Evolutionary conservation across 768 basidiomycete genomes (phyloP), one percentile per base, ranked within the genome.

Genomic region (Dacryopinax primogenitus): DNA sequence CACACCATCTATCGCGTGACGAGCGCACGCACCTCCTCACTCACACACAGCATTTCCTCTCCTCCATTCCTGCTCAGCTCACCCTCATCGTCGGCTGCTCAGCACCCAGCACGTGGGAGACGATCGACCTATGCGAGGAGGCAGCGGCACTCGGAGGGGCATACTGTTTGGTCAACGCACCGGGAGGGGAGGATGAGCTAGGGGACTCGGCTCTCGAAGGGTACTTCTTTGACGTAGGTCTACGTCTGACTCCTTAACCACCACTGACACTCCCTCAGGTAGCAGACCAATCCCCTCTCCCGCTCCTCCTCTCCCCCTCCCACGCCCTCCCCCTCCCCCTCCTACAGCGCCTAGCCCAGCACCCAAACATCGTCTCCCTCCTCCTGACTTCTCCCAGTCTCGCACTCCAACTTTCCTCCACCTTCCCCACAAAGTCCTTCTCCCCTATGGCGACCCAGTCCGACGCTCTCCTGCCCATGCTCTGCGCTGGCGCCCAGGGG

Each of bases 351-450:
- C 66, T 66, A 13, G 66, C 66, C 15, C 26, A 51, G 28, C 66
- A 66, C 44, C 62, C 62, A 1, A 66, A 66, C 66, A 66, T 66
- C 45, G 66, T 66, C 28, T 62, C 62, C 62, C 63, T 66, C 44
- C 51, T 58, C 51, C n/a, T n/a, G n/a, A 58, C 30, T 30, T 18
- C 51, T n/a, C n/a, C n/a, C n/a, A n/a, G n/a, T n/a, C 26, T 32
- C 51, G 26, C 51, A 11, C 51, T 58, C 51, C 4, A 39, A 11
- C 51, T 58, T 15, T 28, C 4, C 51, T 13, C 51, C 51, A 3
- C 30, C 51, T 58, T 58, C 51, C 51, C 51, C 26, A 15, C 51
- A 32, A 58, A 32, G 51, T 11, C 23, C 51, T 58, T 58, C 51
- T 15, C 30, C 3, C 51, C 51, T 30, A 7, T 58, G 26, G 26